A percentile compares a stretch with the other conserved stretches of the same genome.
Conservation (phyloP, 2,329 filamentous ascomycete species). For the Apiospora kogelbergensis region DNA sequence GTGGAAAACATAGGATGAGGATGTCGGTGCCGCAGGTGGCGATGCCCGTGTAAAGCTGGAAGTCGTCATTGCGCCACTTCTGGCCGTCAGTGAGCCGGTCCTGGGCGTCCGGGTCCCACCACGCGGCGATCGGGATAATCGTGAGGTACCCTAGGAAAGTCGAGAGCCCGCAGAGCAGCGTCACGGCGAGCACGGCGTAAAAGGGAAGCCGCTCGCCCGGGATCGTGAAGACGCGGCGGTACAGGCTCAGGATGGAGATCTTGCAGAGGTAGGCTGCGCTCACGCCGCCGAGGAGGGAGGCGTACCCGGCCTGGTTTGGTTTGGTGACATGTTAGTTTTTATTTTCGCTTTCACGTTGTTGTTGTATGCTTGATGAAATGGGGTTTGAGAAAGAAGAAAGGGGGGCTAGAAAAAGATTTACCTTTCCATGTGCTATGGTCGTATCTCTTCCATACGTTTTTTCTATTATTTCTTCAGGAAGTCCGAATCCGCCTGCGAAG, state of each 20-base stretch:
- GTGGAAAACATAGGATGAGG: not conserved
- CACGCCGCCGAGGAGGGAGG: not conserved
- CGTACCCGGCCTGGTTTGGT: not conserved
- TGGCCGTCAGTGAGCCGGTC: not conserved
- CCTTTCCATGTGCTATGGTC: not conserved
- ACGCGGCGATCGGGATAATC: not conserved
- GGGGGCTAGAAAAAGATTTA: not conserved
- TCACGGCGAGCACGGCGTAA: not conserved
- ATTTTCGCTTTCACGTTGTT: not conserved
- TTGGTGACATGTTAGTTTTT: not conserved
- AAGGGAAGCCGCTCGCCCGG: not conserved
- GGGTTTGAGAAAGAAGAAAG: not conserved
- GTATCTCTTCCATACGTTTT: not conserved
- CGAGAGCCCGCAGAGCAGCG: not conserved
- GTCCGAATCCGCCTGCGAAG: not conserved
- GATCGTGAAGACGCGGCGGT: not conserved
- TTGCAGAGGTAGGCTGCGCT: constrained; percentile 5
- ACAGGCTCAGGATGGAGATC: constrained; percentile 3
- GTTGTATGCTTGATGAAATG: not conserved
- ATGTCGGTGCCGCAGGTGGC: not conserved
- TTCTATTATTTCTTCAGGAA: not conserved
- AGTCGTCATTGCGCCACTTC: not conserved
- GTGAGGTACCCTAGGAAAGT: not conserved
- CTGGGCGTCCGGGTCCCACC: not conserved
- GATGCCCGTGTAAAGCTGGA: not conserved